A percentile compares a stretch with the other conserved stretches of the same genome.
Conservation (phyloP, 805 yeast species). For the Cyberlindnera bimundalis region DNA sequence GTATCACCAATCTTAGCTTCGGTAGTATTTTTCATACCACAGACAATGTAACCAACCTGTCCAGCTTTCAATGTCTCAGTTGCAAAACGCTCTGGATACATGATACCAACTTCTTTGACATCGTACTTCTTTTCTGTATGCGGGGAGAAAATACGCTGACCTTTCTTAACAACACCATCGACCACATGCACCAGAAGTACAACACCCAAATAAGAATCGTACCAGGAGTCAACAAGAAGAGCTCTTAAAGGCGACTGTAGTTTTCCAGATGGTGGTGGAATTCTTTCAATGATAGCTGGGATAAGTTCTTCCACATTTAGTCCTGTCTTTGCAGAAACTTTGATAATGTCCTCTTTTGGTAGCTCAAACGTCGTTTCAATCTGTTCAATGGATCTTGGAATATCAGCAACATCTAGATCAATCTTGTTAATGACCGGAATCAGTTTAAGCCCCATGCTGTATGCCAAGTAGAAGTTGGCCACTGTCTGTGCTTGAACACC, state of each 20-base stretch:
- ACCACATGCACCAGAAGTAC: conserved; percentile 79
- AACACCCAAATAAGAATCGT: conserved; percentile 89
- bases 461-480: conserved; percentile 92
- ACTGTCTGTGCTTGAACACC: conserved; percentile 98
- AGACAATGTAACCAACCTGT: conserved; percentile 92
- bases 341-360: conserved; percentile 66
- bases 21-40: conserved; percentile 84
- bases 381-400: conserved; percentile 76
- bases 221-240: conserved; percentile 95
- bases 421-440: conserved; percentile 91
- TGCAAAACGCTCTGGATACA: conserved; percentile 84
- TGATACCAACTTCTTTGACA: conserved; percentile 88
- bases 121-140: conserved; percentile 77
- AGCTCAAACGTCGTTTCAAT: conserved; percentile 83
- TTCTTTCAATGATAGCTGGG: conserved; percentile 75
- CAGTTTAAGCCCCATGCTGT: conserved; percentile 74
- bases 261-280: conserved; percentile 75
- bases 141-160: conserved; percentile 72
- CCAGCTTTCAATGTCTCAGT: conserved; percentile 73
- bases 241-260: conserved; percentile 56
- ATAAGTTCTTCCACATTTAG: conserved; percentile 70
- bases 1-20: conserved; percentile 95
- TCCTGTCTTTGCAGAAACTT: conserved; percentile 93
- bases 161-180: conserved; percentile 75
- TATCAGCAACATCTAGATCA: conserved; percentile 85